Evolutionary conservation across 1,284 basidiomycete genomes (phyloP).

Genomic region (Apiotrichum montevideense): DNA sequence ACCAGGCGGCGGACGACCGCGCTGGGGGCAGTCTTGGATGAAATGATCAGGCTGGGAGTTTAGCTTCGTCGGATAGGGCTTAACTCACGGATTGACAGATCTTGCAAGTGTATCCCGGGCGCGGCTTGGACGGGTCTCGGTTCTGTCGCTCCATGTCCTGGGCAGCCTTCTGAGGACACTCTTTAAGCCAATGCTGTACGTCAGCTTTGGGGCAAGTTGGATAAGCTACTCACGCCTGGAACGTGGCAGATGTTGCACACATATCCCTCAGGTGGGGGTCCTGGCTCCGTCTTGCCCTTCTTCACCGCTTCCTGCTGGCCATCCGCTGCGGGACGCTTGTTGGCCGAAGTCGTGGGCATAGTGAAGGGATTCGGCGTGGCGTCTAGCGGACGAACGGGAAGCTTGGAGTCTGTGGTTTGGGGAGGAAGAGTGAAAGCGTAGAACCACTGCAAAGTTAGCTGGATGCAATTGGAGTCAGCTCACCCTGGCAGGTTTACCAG

Average conservation of each 20-base stretch:
- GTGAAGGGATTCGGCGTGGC: constrained; percentile 39
- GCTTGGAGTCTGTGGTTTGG: constrained; percentile 35
- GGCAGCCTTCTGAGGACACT: constrained; percentile 37
- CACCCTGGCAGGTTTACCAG: constrained; percentile 75
- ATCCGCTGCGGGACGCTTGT: constrained; percentile 58
- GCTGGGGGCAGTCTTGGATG: constrained; percentile 76
- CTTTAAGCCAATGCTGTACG: constrained; percentile 43
- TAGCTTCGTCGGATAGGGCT: constrained; percentile 33
- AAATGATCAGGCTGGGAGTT: constrained; percentile 63
- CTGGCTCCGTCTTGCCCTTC: constrained; percentile 30
- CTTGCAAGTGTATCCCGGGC: constrained; percentile 41
- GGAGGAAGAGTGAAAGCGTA: constrained; percentile 65
- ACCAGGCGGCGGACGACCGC: constrained; percentile 59
- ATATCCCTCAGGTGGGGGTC: constrained; percentile 66
- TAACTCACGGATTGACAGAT: constrained; percentile 40
- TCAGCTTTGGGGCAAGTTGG: neutral
- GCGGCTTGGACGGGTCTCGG: constrained; percentile 25
- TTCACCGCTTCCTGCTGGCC: constrained; percentile 49
- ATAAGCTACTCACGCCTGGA: constrained; percentile 37
- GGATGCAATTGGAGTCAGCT: constrained; percentile 21
- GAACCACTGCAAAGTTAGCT: constrained; percentile 55
- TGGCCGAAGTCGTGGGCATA: constrained; percentile 14
- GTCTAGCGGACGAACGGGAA: constrained; percentile 33
- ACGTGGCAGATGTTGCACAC: constrained; percentile 75
- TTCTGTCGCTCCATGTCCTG: constrained; percentile 5